phyloP scores from a whole-genome alignment of 331 rosid species.

The Dryas integrifolia region DNA sequence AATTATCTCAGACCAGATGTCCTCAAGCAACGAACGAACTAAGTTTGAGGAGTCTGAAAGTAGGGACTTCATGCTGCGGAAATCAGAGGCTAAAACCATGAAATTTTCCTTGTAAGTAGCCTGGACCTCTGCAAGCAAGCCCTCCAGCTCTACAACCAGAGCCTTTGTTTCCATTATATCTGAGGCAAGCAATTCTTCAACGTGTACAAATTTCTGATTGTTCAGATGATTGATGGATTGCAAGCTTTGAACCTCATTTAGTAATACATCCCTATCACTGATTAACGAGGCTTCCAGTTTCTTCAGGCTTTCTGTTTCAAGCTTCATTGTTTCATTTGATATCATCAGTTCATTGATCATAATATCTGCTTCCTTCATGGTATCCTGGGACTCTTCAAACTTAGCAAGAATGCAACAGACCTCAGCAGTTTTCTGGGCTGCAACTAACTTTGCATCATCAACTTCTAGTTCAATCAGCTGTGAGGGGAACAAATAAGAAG shows the following conservation, averaged over 20 bases:
- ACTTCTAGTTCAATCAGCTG: conserved; percentile 77
- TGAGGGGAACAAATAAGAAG: conserved; percentile 8
- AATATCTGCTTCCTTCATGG: conserved; percentile 74
- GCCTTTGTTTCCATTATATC: conserved; percentile 54
- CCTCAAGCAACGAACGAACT: conserved; percentile 68
- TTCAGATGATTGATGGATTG: conserved; percentile 48
- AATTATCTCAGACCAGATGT: conserved; percentile 83
- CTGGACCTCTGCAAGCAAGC: conserved; percentile 51
- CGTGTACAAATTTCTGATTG: conserved; percentile 47
- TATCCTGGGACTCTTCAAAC: conserved; percentile 83
- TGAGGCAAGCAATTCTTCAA: conserved; percentile 40
- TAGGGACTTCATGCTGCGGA: conserved; percentile 52
- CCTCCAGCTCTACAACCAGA: conserved; percentile 53
- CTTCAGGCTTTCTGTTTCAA: conserved; percentile 50
- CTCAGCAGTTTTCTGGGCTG: conserved; percentile 70
- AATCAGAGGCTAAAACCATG: conserved; percentile 53
- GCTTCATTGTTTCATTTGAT: conserved; percentile 73
- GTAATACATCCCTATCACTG: conserved; percentile 46
- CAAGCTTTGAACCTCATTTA: conserved; percentile 58
- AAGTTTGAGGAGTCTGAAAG: conserved; percentile 51
- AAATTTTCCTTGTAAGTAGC: conserved; percentile 37
- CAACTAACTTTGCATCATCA: conserved; percentile 62
- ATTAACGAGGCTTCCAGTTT: conserved; percentile 37
- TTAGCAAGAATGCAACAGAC: conserved; percentile 69
- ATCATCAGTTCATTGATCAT: conserved; percentile 69